Evolutionary conservation across 495 filamentous ascomycete species (phyloP), one percentile per base, ranked within the genome.

Genomic region (Aspergillus sparsus): DNA sequence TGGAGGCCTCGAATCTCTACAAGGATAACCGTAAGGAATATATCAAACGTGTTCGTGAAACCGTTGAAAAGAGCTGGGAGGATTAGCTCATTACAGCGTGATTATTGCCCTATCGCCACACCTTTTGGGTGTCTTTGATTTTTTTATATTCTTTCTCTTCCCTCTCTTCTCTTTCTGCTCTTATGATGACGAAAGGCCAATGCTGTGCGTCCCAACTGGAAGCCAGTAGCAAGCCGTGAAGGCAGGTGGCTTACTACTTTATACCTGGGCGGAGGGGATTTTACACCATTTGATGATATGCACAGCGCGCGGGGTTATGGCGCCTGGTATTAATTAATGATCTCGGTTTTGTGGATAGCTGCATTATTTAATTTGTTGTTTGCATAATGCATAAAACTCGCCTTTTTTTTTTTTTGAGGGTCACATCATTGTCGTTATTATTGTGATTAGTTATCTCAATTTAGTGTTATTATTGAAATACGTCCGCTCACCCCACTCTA

Each of bases 21-120:
- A 98, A 98, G 69, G 94, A 98, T 68, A 98, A 98, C 71, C 85
- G 93, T 61, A 88, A 92, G 67, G 94, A 98, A 72, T 98, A 98
- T 67, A 87, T 87, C 11, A 98, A 98, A 79, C 84, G 93, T 18
- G 94, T 98, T 16, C 82, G 91, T 45, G 94, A 98, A 77, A 97
- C 93, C 0, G 95, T 98, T 15, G 95, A 98, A 82, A 97, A 97
- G 82, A 97, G 93, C 77, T 98, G 94, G 94, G 93, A 98, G 53
- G 93, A 94, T 63, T 93, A 80, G 55, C 41, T 46, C 41, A 5
- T 27, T 27, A 10, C 16, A n/a, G 1, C 7, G 27, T 51, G 18
- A 53, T 13, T 7, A 37, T 39, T n/a, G 10, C 51, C 42, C 16
- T 51, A 16, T 41, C 36, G 6, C 44, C 21, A 27, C 27, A 15